Conservation (phyloP, 768 basidiomycete species). For the Suillus ampliporus region DNA sequence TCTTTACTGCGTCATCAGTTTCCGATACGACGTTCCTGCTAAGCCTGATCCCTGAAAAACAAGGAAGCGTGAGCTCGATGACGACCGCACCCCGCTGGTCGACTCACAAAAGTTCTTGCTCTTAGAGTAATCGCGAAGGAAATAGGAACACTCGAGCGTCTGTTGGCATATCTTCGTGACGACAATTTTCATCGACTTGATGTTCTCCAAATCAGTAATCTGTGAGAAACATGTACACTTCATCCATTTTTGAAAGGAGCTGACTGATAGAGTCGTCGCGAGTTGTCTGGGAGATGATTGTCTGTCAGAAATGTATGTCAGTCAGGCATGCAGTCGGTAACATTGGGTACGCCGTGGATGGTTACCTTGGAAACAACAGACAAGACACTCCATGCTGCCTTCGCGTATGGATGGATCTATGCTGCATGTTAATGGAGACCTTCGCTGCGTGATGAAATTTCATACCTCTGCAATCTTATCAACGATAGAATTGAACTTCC, state of each 20-base stretch:
- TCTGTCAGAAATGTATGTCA: not conserved
- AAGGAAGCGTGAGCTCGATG: too few species aligned
- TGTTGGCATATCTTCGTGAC: constrained; percentile 2
- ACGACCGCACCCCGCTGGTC: not conserved
- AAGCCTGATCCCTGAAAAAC: not conserved
- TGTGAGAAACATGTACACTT: constrained; percentile 5
- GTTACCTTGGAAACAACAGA: not conserved
- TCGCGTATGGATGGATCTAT: too few species aligned
- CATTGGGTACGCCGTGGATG: not conserved
- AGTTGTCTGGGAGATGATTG: not conserved
- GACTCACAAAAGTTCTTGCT: constrained; percentile 14
- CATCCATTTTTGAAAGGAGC: constrained; percentile 8
- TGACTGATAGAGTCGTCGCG: not conserved
- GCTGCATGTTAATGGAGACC: too few species aligned
- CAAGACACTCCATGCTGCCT: too few species aligned
- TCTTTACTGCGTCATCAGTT: not conserved
- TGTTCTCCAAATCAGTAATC: not conserved
- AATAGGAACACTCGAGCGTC: constrained; percentile 12
- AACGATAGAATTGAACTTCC: too few species aligned
- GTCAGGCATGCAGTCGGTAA: not conserved
- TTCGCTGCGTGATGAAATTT: too few species aligned
- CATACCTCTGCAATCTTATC: too few species aligned
- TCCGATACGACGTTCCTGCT: not conserved
- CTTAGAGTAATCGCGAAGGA: constrained; percentile 13
- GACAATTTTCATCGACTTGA: not conserved